These are phyloP conservation scores for Paspalum notatum DNA, from an alignment of 176 grass and related monocot genomes.

Conservation along the genomic window DNA sequence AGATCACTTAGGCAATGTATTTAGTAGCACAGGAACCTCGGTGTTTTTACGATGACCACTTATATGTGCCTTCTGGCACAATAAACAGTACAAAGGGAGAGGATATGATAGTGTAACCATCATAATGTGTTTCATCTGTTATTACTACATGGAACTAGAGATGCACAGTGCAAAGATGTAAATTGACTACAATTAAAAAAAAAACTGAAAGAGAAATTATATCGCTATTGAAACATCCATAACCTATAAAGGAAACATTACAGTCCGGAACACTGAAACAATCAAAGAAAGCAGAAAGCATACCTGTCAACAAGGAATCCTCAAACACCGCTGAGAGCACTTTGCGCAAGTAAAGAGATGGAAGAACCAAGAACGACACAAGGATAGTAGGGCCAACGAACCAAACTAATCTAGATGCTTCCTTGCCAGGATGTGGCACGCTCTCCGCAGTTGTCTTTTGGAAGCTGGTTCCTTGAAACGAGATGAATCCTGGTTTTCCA, in stretches of 20 bases:
- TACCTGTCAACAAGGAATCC: slow-evolving; percentile 97
- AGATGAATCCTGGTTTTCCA: slow-evolving; percentile 88
- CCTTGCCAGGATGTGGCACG: slow-evolving; percentile 57
- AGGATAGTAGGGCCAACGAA: slow-evolving; percentile 89
- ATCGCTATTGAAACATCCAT: neutral
- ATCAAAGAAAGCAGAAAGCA: slow-evolving; percentile 22
- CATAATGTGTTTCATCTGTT: slow-evolving; percentile 14
- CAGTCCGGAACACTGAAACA: slow-evolving; percentile 4
- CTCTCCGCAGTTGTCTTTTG: slow-evolving; percentile 41
- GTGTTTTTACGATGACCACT: neutral
- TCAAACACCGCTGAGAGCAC: slow-evolving; percentile 86
- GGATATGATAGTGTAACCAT: neutral
- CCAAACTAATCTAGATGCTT: slow-evolving; percentile 70
- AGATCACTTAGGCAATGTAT: slow-evolving; percentile 10
- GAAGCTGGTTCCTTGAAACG: slow-evolving; percentile 54
- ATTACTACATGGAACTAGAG: slow-evolving; percentile 20
- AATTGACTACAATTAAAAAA: neutral
- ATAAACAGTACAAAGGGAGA: slow-evolving; percentile 3
- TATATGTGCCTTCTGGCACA: neutral
- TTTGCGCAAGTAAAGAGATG: slow-evolving; percentile 88
- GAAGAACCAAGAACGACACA: slow-evolving; percentile 87
- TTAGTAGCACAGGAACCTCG: too few species aligned
- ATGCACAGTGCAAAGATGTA: neutral
- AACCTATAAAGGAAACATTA: slow-evolving; percentile 2
- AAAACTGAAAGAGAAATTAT: neutral